These are phyloP conservation scores for Zea mays DNA, from an alignment of 176 grass and related monocot genomes.

Conservation along the genomic window Zm-B73-REFERENCE-NAM-5.0 NC_050103.1:166131001-166131500, in stretches of 20 bases:
- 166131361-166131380: constrained; percentile 10
- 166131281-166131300: not conserved
- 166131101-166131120: not conserved
- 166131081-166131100: not conserved
- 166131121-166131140: too few species aligned
- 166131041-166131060: too few species aligned
- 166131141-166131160: too few species aligned
- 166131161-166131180: not conserved
- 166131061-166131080: too few species aligned
- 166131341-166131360: constrained; percentile 53
- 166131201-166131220: constrained; percentile 24
- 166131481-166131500: too few species aligned
- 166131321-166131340: constrained; percentile 16
- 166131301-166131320: constrained; percentile 30
- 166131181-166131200: not conserved
- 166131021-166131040: too few species aligned
- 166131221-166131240: not conserved
- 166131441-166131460: constrained; percentile 91
- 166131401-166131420: constrained; percentile 33
- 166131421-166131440: constrained; percentile 44
- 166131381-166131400: not conserved
- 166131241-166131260: not conserved
- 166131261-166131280: constrained; percentile 15
- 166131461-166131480: constrained; percentile 84
- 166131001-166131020: too few species aligned